phyloP scores from a whole-genome alignment of 164 flowering plant species.

The Chloranthus sessilifolius region DNA sequence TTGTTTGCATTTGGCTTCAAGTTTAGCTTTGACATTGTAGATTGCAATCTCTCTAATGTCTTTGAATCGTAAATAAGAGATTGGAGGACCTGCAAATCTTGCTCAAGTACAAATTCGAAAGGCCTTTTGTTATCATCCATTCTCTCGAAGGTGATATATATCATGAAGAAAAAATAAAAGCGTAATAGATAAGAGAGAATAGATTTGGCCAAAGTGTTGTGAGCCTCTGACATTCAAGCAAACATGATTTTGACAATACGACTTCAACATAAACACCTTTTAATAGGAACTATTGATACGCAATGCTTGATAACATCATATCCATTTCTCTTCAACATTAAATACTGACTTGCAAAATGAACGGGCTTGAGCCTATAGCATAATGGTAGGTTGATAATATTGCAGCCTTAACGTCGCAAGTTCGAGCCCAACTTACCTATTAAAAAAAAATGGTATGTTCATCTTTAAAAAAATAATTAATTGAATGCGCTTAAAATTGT shows the following conservation, averaged over 20 bases:
- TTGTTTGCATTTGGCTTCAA: conserved; percentile 17
- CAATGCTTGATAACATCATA: conserved; percentile 95
- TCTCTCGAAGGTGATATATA: conserved; percentile 88
- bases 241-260: too few relatives aligned
- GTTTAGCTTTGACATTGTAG: too few relatives aligned
- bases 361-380: not conserved
- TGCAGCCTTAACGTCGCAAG: too few relatives aligned
- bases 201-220: not conserved
- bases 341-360: conserved; percentile 61
- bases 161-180: conserved; percentile 35
- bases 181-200: too few relatives aligned
- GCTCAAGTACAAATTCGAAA: conserved; percentile 47
- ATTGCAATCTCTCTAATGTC: conserved; percentile 18
- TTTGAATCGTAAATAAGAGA: conserved; percentile 50
- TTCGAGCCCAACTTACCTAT: too few relatives aligned
- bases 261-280: conserved; percentile 45
- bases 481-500: too few relatives aligned
- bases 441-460: too few relatives aligned
- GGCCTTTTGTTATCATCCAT: conserved; percentile 83
- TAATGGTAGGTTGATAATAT: too few relatives aligned
- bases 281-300: conserved; percentile 85
- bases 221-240: not conserved
- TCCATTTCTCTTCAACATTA: conserved; percentile 85
- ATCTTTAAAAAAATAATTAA: too few relatives aligned
- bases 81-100: conserved; percentile 69